These are phyloP conservation scores for Hyphopichia homilentoma DNA, from an alignment of 805 yeast species.

Conservation along the genomic window DNA sequence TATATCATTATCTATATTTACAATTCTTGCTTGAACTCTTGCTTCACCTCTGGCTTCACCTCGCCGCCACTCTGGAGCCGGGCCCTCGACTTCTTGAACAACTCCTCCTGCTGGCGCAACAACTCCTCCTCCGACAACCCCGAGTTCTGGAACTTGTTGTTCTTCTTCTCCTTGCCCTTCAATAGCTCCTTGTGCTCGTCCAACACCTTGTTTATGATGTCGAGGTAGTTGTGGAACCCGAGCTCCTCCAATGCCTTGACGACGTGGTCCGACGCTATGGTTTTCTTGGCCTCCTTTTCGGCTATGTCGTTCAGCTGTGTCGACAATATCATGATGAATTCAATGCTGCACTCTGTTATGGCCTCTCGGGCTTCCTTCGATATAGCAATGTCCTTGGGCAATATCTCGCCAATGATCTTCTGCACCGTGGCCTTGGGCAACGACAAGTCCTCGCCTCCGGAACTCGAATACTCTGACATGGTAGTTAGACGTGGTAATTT, in stretches of 20 bases:
- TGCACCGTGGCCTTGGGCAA: constrained; percentile 84
- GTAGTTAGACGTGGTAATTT: too few species aligned
- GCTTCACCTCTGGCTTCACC: constrained; percentile 1
- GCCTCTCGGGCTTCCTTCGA: constrained; percentile 94
- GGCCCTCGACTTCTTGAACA: constrained; percentile 75
- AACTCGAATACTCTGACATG: constrained; percentile 39
- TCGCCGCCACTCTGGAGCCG: constrained; percentile 43
- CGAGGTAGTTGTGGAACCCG: constrained; percentile 83
- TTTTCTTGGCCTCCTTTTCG: constrained; percentile 91
- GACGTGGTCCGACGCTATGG: constrained; percentile 95
- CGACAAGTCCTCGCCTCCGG: constrained; percentile 36
- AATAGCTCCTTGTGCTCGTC: constrained; percentile 84
- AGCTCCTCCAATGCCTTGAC: constrained; percentile 82
- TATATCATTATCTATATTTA: too few species aligned
- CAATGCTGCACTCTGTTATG: constrained; percentile 92
- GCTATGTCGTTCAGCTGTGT: constrained; percentile 95
- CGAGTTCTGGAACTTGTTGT: constrained; percentile 87
- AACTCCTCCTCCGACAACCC: constrained; percentile 92
- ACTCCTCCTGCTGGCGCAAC: constrained; percentile 85
- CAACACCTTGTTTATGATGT: constrained; percentile 73
- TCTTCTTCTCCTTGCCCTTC: constrained; percentile 86
- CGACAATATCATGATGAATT: constrained; percentile 89
- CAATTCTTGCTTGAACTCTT: constrained; percentile 10
- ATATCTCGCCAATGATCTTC: constrained; percentile 84
- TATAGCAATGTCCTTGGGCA: constrained; percentile 84